Conservation (phyloP, 108 stramenopile genomes). For the Skeletonema marinoi region DNA sequence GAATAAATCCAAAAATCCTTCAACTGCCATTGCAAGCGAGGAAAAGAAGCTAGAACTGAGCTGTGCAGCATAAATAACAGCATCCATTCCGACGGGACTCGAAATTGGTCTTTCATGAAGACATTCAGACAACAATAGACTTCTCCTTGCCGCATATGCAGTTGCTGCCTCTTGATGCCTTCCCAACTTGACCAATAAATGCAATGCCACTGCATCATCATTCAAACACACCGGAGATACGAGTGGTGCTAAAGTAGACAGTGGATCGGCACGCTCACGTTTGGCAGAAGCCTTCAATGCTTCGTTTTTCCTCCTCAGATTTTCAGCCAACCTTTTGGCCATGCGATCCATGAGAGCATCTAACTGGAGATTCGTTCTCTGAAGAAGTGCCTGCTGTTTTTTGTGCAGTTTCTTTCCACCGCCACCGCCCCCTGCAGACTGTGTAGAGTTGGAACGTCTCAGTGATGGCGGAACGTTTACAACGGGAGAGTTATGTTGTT, state of each 20-base stretch:
- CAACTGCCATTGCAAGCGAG: slow-evolving; percentile 73
- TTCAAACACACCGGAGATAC: slow-evolving; percentile 78
- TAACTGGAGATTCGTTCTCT: slow-evolving; percentile 45
- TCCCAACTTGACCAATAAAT: slow-evolving; percentile 77
- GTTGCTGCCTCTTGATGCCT: slow-evolving; percentile 81
- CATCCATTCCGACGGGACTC: slow-evolving; percentile 60
- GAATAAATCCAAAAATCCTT: slow-evolving; percentile 85
- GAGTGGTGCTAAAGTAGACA: slow-evolving; percentile 61
- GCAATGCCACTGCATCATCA: slow-evolving; percentile 75
- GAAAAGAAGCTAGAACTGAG: slow-evolving; percentile 88
- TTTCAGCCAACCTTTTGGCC: slow-evolving; percentile 74
- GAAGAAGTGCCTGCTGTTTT: slow-evolving; percentile 58
- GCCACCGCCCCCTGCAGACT: slow-evolving; percentile 27
- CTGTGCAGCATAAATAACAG: slow-evolving; percentile 86
- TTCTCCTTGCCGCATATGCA: slow-evolving; percentile 76
- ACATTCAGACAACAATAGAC: slow-evolving; percentile 74
- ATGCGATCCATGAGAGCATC: slow-evolving; percentile 65
- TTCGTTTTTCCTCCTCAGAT: slow-evolving; percentile 82
- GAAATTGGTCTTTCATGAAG: slow-evolving; percentile 83
- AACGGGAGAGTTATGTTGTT: slow-evolving; percentile 17
- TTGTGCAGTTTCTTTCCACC: slow-evolving; percentile 60
- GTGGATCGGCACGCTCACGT: slow-evolving; percentile 76
- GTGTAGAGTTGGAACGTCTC: background rate
- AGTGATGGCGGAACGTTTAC: slow-evolving; percentile 9
- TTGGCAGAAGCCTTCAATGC: slow-evolving; percentile 80